These are phyloP conservation scores for Cryptococcus sp. DNA, from an alignment of 1,284 basidiomycete genomes.

Conservation along the genomic window DNA sequence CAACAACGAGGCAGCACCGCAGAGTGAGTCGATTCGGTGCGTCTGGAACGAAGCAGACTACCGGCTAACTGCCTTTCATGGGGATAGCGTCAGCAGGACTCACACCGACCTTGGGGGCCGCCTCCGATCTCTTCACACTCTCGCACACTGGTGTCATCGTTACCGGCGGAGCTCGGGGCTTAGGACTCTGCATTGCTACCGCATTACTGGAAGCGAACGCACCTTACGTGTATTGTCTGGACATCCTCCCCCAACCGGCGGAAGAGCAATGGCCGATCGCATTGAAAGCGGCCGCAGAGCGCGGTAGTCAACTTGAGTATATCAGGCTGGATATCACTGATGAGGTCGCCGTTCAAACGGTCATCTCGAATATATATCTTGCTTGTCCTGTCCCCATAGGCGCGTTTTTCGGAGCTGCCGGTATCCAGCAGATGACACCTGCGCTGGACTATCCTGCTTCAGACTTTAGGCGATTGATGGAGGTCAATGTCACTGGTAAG, in stretches of 20 bases:
- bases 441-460: conserved; percentile 70
- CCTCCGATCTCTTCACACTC: conserved; percentile 60
- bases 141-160: conserved; percentile 74
- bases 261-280: conserved; percentile 65
- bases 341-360: conserved; percentile 60
- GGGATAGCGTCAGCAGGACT: too few species aligned
- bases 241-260: conserved; percentile 65
- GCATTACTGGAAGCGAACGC: conserved; percentile 70
- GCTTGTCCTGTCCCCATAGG: conserved; percentile 55
- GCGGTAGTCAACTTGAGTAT: conserved; percentile 64
- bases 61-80: too few species aligned
- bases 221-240: conserved; percentile 70
- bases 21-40: too few species aligned
- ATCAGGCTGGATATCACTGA: conserved; percentile 64
- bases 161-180: conserved; percentile 73
- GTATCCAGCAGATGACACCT: conserved; percentile 65
- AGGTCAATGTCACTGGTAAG: conserved; percentile 62
- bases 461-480: conserved; percentile 70
- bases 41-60: too few species aligned
- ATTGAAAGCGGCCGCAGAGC: conserved; percentile 58
- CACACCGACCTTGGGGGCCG: neutral
- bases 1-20: too few species aligned
- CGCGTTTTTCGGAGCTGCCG: conserved; percentile 68
- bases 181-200: conserved; percentile 79
- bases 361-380: conserved; percentile 63